A percentile compares a stretch with the other conserved stretches of the same genome.
Evolutionary conservation across 805 yeast species (phyloP).

Genomic region (Myxozyma lipomycoides): DNA sequence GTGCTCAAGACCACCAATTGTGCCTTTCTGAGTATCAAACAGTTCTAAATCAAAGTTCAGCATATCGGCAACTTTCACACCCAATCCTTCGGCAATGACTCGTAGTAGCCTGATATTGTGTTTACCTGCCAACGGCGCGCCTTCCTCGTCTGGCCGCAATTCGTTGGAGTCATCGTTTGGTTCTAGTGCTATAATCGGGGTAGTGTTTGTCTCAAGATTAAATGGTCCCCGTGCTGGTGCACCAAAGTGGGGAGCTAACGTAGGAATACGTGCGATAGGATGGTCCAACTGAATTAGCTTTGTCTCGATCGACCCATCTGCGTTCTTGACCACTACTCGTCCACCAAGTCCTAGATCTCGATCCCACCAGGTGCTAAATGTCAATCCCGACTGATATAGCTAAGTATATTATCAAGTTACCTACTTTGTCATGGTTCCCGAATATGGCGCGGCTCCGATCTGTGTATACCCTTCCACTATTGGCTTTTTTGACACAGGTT

Average conservation of each 20-base stretch:
- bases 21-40: conserved; percentile 75
- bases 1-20: conserved; percentile 67
- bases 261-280: conserved; percentile 70
- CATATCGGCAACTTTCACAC: conserved; percentile 52
- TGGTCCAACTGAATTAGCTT: conserved; percentile 39
- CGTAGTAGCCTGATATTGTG: conserved; percentile 57
- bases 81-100: conserved; percentile 59
- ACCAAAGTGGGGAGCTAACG: conserved; percentile 86
- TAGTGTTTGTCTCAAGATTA: conserved; percentile 69
- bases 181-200: conserved; percentile 67
- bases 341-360: conserved; percentile 85
- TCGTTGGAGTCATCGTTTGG: conserved; percentile 31
- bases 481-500: conserved; percentile 61
- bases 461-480: conserved; percentile 68
- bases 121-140: conserved; percentile 29
- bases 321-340: conserved; percentile 52
- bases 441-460: conserved; percentile 78
- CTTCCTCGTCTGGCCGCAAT: conserved; percentile 31
- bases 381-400: neutral
- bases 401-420: neutral
- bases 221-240: conserved; percentile 61
- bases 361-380: conserved; percentile 60
- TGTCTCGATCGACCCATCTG: conserved; percentile 30
- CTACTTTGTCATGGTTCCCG: conserved; percentile 51
- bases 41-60: conserved; percentile 69